Evolutionary conservation across 805 yeast species (phyloP).

Genomic region (Saccharomycopsis guyanensis): DNA sequence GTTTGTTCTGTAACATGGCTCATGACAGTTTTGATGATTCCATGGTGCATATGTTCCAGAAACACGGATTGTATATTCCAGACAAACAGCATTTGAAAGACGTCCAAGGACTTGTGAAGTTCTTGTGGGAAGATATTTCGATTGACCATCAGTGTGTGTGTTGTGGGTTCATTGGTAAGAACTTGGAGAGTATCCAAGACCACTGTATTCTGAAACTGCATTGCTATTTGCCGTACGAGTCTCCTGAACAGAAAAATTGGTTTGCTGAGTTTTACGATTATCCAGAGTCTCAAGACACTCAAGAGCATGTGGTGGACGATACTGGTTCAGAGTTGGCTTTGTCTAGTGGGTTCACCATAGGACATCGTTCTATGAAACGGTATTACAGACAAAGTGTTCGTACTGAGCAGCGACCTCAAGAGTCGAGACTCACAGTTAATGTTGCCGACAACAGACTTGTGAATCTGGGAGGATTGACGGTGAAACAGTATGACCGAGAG

Average conservation of each 20-base stretch:
- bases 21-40: conserved; percentile 49
- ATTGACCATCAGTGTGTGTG: conserved; percentile 71
- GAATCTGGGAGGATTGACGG: conserved; percentile 20
- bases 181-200: conserved; percentile 78
- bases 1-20: conserved; percentile 51
- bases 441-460: conserved; percentile 64
- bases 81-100: conserved; percentile 66
- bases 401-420: conserved; percentile 44
- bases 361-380: conserved; percentile 71
- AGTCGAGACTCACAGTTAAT: conserved; percentile 43
- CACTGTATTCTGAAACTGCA: conserved; percentile 85
- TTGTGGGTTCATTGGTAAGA: conserved; percentile 79
- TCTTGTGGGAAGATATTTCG: conserved; percentile 73
- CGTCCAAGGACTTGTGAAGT: conserved; percentile 61
- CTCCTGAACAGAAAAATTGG: conserved; percentile 66
- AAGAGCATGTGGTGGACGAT: too few relatives aligned
- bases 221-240: conserved; percentile 82
- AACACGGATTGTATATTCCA: conserved; percentile 84
- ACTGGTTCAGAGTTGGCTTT: conserved; percentile 59
- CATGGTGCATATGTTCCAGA: conserved; percentile 66
- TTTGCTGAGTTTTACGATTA: conserved; percentile 74
- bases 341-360: conserved; percentile 72
- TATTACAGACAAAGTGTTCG: conserved; percentile 58
- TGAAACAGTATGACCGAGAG: conserved; percentile 30
- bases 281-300: conserved; percentile 25